Base-by-base conservation (phyloP, 352 stramenopile genomes). In the Phytophthora pluvialis region DNA sequence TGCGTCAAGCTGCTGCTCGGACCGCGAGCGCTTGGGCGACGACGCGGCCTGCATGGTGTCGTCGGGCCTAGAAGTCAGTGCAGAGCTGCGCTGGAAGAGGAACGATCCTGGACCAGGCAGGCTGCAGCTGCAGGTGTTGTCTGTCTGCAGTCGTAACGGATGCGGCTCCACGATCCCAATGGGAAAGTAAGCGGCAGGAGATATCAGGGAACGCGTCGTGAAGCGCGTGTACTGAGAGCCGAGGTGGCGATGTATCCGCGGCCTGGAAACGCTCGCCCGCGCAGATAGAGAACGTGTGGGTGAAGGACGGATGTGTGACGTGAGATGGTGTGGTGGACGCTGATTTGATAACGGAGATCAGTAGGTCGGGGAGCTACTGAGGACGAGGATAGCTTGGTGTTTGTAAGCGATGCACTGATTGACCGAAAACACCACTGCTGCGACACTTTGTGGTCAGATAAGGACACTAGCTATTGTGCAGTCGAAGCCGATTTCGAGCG, bases 391-490 rank as follows among this genome's bases (percentile, higher is more conserved):
- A 26, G 13, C 28, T 36, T 15, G 5, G 2, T 0, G 13, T 50
- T 38, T 33, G 38, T 45, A 52, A 42, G 5, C 2, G 10, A 7
- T 0, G 36, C 47, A 57, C 44, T 55, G 51, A 51, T 32, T 56
- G 12, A 39, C 6, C 16, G 49, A 44, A 18, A 32, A 46, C 21
- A 3, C 10, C 0, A 16, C 10, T 47, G 46, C 18, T 70, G 63
- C 55, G 55, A 70, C 63, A 70, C 53, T 65, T 70, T 73, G 65
- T 69, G 59, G 65, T 70, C 62, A 70, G 60, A 67, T 55, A 67
- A 57, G 56, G 44, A 49, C 45, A 64, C 26, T 49, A 7, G 43
- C 35, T 21, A 51, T 51, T 61, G 66, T 69, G 59, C 44, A 18
- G 64, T 69, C 59, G 58, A 66, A 48, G 47, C 35, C 35, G 32